phyloP scores from a whole-genome alignment of 306 rosid species.

The Carpinus fangiana region DNA sequence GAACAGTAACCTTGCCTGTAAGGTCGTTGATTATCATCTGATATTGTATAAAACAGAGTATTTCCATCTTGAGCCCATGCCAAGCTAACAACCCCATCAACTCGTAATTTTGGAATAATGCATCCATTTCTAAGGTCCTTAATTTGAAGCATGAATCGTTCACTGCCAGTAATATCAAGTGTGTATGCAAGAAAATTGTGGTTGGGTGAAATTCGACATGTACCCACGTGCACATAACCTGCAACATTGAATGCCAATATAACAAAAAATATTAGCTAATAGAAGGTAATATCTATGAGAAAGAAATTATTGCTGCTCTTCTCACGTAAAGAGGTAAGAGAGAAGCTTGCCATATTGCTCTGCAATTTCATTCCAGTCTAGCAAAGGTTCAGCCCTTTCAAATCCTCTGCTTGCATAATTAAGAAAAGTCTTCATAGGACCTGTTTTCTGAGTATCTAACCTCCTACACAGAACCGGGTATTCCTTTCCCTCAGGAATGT shows the following conservation, averaged over 20 bases:
- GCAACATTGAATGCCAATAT: conserved; percentile 20
- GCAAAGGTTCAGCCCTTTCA: conserved; percentile 58
- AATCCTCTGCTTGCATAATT: conserved; percentile 32
- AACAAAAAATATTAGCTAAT: conserved; percentile 3
- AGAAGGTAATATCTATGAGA: not conserved
- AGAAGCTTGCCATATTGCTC: conserved; percentile 61
- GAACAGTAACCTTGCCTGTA: conserved; percentile 53
- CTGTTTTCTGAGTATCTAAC: conserved; percentile 32
- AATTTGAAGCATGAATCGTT: conserved; percentile 69
- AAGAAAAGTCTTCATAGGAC: conserved; percentile 46
- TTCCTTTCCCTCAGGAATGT: conserved; percentile 89
- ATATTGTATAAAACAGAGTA: conserved; percentile 66
- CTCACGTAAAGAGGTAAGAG: conserved; percentile 4
- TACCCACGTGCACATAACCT: conserved; percentile 96
- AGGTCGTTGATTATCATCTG: conserved; percentile 92
- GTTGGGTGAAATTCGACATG: conserved; percentile 84
- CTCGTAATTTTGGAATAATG: conserved; percentile 45
- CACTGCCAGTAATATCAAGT: conserved; percentile 71
- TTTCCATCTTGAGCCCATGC: conserved; percentile 81
- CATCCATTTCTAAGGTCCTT: conserved; percentile 77
- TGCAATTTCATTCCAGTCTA: conserved; percentile 94
- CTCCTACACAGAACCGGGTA: conserved; percentile 83
- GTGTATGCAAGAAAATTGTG: conserved; percentile 86
- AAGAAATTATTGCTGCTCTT: not conserved
- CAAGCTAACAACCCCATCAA: conserved; percentile 70